Evolutionary conservation across 1,139 yeast species (phyloP), one percentile per base, ranked within the genome.

Genomic region (Pichia sp.): DNA sequence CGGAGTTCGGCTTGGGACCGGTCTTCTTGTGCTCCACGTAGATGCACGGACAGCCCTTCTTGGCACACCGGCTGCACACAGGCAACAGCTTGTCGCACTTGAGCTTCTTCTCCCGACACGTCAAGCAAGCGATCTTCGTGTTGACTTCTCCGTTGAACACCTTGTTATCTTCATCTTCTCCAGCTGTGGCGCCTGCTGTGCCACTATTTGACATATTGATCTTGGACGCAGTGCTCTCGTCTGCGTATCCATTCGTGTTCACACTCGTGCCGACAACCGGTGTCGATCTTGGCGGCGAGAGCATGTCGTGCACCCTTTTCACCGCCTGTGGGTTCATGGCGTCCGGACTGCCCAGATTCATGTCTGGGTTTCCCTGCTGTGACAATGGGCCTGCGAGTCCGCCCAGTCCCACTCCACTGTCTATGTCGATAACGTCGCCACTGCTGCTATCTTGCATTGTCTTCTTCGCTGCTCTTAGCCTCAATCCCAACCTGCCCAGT

Each of bases 61-160:
- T 13, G 2, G 34, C 16, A 51, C 71, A 67, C 38, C 67, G 57
- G 2, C 60, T 16, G 48, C 71, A 67, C 6, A 26, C 31, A 0
- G 71, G 71, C 13, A 47, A 32, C 10, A 34, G 16, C 51, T 63
- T 67, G 42, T 66, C 69, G 51, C 71, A 67, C 53, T 62, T 65
- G 5, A 66, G 56, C 52, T 67, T 66, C 52, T 60, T 62, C 13
- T 56, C 58, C 7, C 71, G 59, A 45, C 71, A 67, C 16, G 53
- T 38, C 3, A 62, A 47, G 51, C 71, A 67, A 1, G 70, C 70
- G 29, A 66, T 59, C 50, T 64, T 64, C 10, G 55, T 63, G 19
- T 61, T 62, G 8, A 56, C 49, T 1, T 32, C 38, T 2, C 54
- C 58, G 46, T 54, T 15, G 26, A 57, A 51, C 1, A 32, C 42